Percentiles rank a stretch among this genome's conserved stretches.
Evolutionary conservation across 2,329 filamentous ascomycete genomes (phyloP).

Genomic region (Chlorencoelia australis): DNA sequence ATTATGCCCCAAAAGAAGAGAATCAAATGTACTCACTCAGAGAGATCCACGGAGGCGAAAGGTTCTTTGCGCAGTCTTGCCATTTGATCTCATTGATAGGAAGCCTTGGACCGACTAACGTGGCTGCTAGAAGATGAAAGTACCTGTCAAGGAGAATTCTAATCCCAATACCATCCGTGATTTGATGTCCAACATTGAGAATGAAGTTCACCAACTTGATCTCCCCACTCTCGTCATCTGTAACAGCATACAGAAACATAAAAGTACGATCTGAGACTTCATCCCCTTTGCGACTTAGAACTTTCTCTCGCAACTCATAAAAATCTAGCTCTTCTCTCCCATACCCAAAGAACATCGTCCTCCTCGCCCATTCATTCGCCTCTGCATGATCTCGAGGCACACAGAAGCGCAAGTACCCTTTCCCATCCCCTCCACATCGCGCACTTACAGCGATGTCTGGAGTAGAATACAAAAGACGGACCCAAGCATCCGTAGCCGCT

Average conservation of each 20-base stretch:
- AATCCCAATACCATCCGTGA: slow-evolving; percentile 19
- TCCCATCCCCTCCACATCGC: background rate
- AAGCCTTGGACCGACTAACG: no score
- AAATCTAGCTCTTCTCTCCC: slow-evolving; percentile 1
- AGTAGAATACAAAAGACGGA: no score
- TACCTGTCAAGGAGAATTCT: slow-evolving; percentile 16
- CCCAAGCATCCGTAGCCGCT: no score
- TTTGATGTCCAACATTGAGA: slow-evolving; percentile 15
- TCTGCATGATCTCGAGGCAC: slow-evolving; percentile 2
- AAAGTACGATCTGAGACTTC: slow-evolving; percentile 6
- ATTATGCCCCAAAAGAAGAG: no score
- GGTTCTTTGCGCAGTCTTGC: slow-evolving; percentile 10
- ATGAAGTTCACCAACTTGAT: slow-evolving; percentile 10
- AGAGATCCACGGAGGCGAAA: slow-evolving; percentile 15
- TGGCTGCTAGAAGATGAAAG: slow-evolving; percentile 10
- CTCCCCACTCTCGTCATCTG: no score
- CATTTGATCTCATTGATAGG: slow-evolving; percentile 4
- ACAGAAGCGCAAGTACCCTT: slow-evolving; percentile 8
- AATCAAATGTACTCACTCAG: no score
- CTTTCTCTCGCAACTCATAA: slow-evolving; percentile 5
- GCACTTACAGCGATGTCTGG: no score
- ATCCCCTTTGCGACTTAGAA: slow-evolving; percentile 4
- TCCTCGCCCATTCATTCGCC: slow-evolving; percentile 4
- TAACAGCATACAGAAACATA: slow-evolving; percentile 4
- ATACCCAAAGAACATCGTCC: slow-evolving; percentile 4